These are phyloP conservation scores for Blumeria hordei DNA, from an alignment of 2,329 filamentous ascomycete genomes.

Conservation along the genomic window DNA sequence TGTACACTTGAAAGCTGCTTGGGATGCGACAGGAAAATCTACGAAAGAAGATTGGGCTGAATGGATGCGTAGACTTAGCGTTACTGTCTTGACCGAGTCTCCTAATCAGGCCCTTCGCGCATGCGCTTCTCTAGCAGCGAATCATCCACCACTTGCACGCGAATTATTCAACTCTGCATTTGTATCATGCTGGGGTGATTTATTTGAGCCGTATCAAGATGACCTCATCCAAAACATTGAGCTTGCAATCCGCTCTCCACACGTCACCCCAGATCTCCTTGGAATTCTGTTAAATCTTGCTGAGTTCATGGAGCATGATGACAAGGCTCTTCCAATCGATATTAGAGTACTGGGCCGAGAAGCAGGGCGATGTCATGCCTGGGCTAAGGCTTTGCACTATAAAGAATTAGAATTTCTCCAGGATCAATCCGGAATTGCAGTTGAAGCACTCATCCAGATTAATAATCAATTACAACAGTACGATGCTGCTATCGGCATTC, in stretches of 20 bases:
- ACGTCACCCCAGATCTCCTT: constrained; percentile 86
- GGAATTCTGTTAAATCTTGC: constrained; percentile 87
- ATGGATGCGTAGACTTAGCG: constrained; percentile 92
- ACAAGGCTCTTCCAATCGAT: constrained; percentile 93
- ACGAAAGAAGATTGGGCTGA: constrained; percentile 98
- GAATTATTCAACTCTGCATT: constrained; percentile 98
- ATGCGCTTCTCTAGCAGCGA: constrained; percentile 72
- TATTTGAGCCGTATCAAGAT: constrained; percentile 93
- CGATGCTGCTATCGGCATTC: constrained; percentile 90
- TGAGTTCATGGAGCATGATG: constrained; percentile 99
- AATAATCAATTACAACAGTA: constrained; percentile 98
- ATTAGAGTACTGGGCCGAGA: constrained; percentile 86
- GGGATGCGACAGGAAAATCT: constrained; percentile 90
- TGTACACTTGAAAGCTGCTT: constrained; percentile 86
- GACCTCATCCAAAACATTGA: constrained; percentile 92
- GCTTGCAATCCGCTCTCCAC: constrained; percentile 78
- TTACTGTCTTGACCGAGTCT: constrained; percentile 81
- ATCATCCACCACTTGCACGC: constrained; percentile 74
- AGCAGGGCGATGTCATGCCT: constrained; percentile 89
- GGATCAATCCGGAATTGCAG: constrained; percentile 83
- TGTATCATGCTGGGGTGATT: constrained; percentile 93
- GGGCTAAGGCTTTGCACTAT: constrained; percentile 93
- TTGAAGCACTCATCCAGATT: constrained; percentile 94
- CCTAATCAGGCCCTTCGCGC: constrained; percentile 87
- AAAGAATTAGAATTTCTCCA: constrained; percentile 97